Percentiles rank a stretch among this genome's conserved stretches.
phyloP scores from a whole-genome alignment of 1,284 basidiomycete genomes.

The Naganishia albida region DNA sequence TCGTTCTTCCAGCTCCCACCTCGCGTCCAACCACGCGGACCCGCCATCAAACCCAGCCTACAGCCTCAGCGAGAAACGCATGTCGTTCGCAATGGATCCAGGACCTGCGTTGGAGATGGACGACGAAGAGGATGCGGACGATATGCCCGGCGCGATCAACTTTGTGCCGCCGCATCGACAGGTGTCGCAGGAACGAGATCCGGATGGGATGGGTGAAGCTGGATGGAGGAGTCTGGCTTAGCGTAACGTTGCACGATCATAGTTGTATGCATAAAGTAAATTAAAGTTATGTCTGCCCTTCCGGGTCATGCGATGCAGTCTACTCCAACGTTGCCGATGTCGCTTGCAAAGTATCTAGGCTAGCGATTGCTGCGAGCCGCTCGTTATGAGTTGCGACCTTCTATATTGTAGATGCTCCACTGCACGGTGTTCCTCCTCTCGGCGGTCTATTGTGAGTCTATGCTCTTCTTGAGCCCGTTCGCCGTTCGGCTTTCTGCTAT shows the following conservation, averaged over 20 bases:
- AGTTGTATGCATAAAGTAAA: too few species aligned
- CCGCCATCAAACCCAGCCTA: neutral
- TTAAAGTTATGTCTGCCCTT: too few species aligned
- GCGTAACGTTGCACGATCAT: too few species aligned
- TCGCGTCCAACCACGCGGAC: neutral
- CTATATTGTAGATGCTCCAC: too few species aligned
- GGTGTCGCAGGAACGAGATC: constrained; percentile 19
- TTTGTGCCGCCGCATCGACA: constrained; percentile 33
- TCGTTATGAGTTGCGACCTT: too few species aligned
- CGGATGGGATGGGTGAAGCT: constrained; percentile 27
- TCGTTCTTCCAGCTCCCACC: constrained; percentile 2
- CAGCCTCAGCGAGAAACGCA: constrained; percentile 14
- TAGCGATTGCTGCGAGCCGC: neutral
- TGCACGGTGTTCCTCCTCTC: too few species aligned
- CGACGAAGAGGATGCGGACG: constrained; percentile 31
- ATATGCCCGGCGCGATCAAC: constrained; percentile 25
- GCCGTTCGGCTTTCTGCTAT: neutral
- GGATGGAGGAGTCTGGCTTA: constrained; percentile 31
- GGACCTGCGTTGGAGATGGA: constrained; percentile 31
- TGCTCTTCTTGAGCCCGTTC: too few species aligned
- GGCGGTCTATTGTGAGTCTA: too few species aligned
- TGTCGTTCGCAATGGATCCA: constrained; percentile 30
- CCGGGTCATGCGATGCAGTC: too few species aligned
- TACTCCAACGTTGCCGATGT: too few species aligned
- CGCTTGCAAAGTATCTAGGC: neutral